Evolutionary conservation across 1,284 basidiomycete genomes (phyloP), one percentile per base, ranked within the genome.

Genomic region (Apiotrichum montevideense): DNA sequence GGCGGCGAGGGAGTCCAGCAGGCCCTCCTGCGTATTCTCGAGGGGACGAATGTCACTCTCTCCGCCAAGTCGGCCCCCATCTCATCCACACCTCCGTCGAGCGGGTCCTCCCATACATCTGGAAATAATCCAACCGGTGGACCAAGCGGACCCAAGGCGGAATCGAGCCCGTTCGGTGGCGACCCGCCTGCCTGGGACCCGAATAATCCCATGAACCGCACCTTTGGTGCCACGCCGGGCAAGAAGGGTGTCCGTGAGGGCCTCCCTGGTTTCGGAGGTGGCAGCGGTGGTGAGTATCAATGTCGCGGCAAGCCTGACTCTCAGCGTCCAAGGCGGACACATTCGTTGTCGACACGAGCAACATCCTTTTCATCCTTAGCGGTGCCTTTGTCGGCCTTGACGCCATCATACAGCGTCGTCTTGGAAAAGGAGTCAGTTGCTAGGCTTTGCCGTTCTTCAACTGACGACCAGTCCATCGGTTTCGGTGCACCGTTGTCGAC

Each of bases 1-100:
- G 88, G 90, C 21, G 94, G 94, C 4, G 93, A 96, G 79, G 94
- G 94, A 39, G 94, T 98, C 3, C 94, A 98, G 68, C 94, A 97
- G 74, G 79, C 90, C 9, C 80, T 98, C 29, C 79, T 98, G 1
- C 83, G 92, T 48, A 87, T 97, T 83, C 86, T 98, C 80, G 94
- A 98, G 78, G 94, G 94, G 2, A 87, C 90, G 0, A 79, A 85
- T 4, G 82, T 98, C 32, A 87, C 85, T 9, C 81, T 97, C 3
- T 72, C 78, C 6, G 59, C 90, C 4, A 92, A 92, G 76, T 65
- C 72, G 8, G 65, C 72, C 6, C 65, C 73, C 3, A 66, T 67
- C 8, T 55, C 64, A 1, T 67, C 69, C 2, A 47, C 52, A 3
- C 41, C 57, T 3, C 83, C 83, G 4, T 76, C 80, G 5, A 75